Conservation (phyloP, 257 asterid genomes). For the Mitragyna speciosa region DNA sequence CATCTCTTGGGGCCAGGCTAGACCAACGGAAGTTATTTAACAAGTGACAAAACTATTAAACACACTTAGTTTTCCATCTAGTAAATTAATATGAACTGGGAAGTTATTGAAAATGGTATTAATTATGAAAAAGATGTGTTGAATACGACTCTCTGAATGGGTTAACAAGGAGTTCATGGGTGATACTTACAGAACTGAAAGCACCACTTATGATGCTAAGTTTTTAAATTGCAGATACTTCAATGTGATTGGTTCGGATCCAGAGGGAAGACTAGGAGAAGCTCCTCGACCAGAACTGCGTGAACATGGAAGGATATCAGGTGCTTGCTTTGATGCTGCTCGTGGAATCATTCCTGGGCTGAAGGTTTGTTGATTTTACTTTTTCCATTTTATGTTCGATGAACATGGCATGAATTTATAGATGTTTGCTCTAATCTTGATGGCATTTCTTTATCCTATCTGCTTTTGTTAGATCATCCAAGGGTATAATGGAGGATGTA, state of each 20-base stretch:
- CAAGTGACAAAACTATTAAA: background rate
- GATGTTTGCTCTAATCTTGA: background rate
- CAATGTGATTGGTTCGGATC: slow-evolving; percentile 68
- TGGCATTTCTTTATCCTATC: background rate
- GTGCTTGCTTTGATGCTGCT: slow-evolving; percentile 95
- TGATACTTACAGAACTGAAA: slow-evolving; percentile 8
- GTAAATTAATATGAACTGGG: background rate
- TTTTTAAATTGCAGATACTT: slow-evolving; percentile 39
- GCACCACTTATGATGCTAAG: background rate
- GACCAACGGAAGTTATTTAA: background rate
- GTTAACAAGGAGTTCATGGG: background rate
- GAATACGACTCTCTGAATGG: background rate
- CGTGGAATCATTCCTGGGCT: slow-evolving; percentile 84
- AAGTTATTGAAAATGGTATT: background rate
- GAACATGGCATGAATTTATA: background rate
- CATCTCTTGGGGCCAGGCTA: background rate
- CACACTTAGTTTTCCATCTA: background rate
- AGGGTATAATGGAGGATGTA: background rate
- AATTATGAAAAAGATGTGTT: background rate
- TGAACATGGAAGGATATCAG: slow-evolving; percentile 89
- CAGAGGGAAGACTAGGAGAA: slow-evolving; percentile 93
- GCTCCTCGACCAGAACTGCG: slow-evolving; percentile 93
- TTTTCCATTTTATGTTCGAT: background rate
- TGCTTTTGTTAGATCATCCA: background rate
- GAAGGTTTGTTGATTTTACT: slow-evolving; percentile 45